Percentiles rank a stretch among this genome's conserved stretches.
Evolutionary conservation across 306 rosid species (phyloP).

Genomic region (Abrus precatorius): DNA sequence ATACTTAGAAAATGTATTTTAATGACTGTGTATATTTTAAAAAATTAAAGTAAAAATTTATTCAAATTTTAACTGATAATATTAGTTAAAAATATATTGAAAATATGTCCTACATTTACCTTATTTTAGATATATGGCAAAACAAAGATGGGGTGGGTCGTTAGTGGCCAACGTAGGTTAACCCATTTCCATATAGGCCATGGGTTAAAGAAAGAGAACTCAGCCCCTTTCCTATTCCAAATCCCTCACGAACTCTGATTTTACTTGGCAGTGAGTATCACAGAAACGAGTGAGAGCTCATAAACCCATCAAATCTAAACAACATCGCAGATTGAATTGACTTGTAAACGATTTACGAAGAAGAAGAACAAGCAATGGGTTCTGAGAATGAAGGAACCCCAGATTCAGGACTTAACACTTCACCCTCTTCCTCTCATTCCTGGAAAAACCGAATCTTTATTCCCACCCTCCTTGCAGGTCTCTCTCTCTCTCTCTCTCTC

Average conservation of each 20-base stretch:
- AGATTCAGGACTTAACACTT: conserved; percentile 39
- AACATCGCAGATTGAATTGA: not conserved
- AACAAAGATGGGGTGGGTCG: too few species aligned
- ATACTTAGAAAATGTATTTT: too few species aligned
- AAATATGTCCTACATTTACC: too few species aligned
- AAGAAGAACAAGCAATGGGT: conserved; percentile 41
- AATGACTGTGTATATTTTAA: too few species aligned
- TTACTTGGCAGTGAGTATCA: not conserved
- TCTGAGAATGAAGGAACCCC: conserved; percentile 38
- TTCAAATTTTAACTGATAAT: too few species aligned
- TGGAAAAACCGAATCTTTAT: conserved; percentile 76
- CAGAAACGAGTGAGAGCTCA: not conserved
- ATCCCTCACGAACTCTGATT: not conserved
- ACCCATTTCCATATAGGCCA: too few species aligned
- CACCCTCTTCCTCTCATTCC: conserved; percentile 53
- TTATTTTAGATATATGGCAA: too few species aligned
- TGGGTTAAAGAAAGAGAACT: not conserved
- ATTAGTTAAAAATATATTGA: too few species aligned
- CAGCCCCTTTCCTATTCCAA: not conserved
- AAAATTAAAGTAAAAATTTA: too few species aligned
- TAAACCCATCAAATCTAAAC: conserved; percentile 9
- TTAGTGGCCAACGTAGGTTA: too few species aligned
- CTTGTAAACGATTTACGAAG: not conserved
- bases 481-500: conserved; percentile 8
- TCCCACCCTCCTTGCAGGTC: conserved; percentile 85